These are phyloP conservation scores for Trametes punicea DNA, from an alignment of 768 basidiomycete species.

Conservation along the genomic window DNA sequence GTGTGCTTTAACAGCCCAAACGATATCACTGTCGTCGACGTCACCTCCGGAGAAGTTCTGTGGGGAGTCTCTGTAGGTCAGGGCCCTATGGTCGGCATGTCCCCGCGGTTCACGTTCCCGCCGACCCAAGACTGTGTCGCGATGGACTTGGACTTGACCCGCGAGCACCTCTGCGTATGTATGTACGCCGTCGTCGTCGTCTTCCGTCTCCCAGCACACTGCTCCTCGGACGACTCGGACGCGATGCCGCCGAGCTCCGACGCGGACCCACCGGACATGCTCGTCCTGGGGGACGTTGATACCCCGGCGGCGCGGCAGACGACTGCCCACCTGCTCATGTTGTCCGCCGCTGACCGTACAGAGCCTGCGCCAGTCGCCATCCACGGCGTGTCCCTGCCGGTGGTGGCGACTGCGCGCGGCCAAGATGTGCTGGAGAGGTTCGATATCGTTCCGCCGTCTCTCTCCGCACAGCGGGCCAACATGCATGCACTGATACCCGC, in stretches of 20 bases:
- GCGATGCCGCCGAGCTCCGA: neutral
- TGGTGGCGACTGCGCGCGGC: conserved; percentile 7
- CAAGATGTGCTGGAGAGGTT: conserved; percentile 15
- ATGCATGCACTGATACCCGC: conserved; percentile 11
- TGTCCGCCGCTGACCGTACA: neutral
- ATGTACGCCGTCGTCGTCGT: conserved; percentile 18
- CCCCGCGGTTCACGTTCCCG: conserved; percentile 4
- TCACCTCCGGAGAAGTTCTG: conserved; percentile 12
- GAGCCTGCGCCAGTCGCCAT: neutral
- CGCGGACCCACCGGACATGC: neutral
- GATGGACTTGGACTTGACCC: conserved; percentile 22
- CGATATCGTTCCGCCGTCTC: conserved; percentile 3
- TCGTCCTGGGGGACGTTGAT: conserved; percentile 15
- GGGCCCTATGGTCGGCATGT: conserved; percentile 7
- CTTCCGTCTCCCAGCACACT: neutral
- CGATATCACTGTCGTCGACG: conserved; percentile 18
- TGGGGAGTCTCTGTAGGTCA: conserved; percentile 9
- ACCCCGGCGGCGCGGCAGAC: conserved; percentile 8
- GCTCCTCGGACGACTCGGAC: neutral
- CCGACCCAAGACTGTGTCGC: conserved; percentile 1
- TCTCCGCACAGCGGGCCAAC: neutral
- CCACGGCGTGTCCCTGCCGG: neutral
- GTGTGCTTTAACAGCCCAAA: conserved; percentile 7
- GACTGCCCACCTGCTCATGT: neutral
- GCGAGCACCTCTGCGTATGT: conserved; percentile 14